Base-by-base conservation (phyloP, 1,139 yeast genomes). In the Lodderomyces oxycetoniae region DNA sequence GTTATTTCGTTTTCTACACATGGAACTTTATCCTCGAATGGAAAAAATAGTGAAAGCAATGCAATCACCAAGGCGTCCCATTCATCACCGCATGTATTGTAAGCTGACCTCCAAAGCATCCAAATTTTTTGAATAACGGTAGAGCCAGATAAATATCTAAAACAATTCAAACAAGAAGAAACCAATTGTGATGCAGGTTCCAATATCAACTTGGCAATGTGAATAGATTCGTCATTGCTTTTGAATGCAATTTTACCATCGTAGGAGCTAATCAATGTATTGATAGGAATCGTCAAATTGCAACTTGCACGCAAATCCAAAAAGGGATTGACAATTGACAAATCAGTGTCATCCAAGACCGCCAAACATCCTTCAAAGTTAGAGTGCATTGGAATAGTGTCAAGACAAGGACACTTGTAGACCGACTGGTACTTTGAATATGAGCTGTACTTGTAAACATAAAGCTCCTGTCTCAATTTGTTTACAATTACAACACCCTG, bases 61-160 rank as follows among this genome's bases (percentile, higher is more conserved):
- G 83, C 69, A 1, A 72, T 61, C 0, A 72, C 63, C 45, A 78
- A 76, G 0, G 85, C 77, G 8, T 66, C 66, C 89, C 91, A 82
- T 31, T 83, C 86, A 43, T 68, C 63, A 15, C 53, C 63, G 12
- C 52, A 42, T 3, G 59, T 61, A 25, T 63, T 64, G 17, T 67
- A 52, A 0, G 84, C 76, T 0, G 80, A 57, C 25, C 83, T 62
- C 91, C 93, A 85, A 4, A 73, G 57, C 40, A 79, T 60, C 74
- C 79, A 69, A 21, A 83, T 59, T 13, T 70, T 67, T 45, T 77
- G 81, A 46, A 69, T 71, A 3, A 76, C 67, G 35, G 69, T 68
- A 1, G 81, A 65, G 5, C 83, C 84, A 3, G 83, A 69, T 15
- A 82, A 52, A 41, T 71, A 69, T 36, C 65, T 66, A 45, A 82